Conservation (phyloP, 148 eudicot genomes). For the Limonium bicolor region DNA sequence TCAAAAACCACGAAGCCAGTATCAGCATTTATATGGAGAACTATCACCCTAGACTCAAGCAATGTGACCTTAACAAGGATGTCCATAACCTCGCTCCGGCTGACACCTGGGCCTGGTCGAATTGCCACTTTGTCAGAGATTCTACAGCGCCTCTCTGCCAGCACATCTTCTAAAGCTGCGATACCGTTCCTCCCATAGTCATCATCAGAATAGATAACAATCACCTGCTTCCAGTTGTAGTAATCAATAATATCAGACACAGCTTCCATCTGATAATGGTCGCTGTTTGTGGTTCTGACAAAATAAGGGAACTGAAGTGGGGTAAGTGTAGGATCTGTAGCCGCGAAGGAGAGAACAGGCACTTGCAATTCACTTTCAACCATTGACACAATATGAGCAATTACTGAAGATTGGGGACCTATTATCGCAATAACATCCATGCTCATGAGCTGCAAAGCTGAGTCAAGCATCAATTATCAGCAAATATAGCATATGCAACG, state of each 20-base stretch:
- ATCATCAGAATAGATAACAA: slow-evolving; percentile 60
- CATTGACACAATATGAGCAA: slow-evolving; percentile 45
- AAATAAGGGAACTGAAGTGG: slow-evolving; percentile 69
- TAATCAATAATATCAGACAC: slow-evolving; percentile 55
- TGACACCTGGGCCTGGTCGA: slow-evolving; percentile 31
- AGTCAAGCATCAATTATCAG: slow-evolving; percentile 8
- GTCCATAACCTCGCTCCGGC: slow-evolving; percentile 49
- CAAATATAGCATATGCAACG: background rate
- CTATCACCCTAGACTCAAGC: slow-evolving; percentile 61
- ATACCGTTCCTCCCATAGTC: slow-evolving; percentile 89
- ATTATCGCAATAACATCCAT: slow-evolving; percentile 62
- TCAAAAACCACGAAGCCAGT: slow-evolving; percentile 44
- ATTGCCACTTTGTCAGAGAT: slow-evolving; percentile 64
- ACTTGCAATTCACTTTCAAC: slow-evolving; percentile 67
- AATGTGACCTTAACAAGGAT: slow-evolving; percentile 58
- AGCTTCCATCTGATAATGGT: slow-evolving; percentile 75
- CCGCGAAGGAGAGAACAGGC: slow-evolving; percentile 76
- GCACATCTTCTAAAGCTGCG: slow-evolving; percentile 64
- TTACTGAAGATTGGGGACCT: slow-evolving; percentile 89
- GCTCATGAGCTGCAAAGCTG: slow-evolving; percentile 84
- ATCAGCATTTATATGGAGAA: slow-evolving; percentile 56
- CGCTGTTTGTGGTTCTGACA: slow-evolving; percentile 63
- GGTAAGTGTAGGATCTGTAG: slow-evolving; percentile 78
- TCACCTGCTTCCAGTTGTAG: slow-evolving; percentile 67
- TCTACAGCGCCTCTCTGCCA: slow-evolving; percentile 51